phyloP scores from a whole-genome alignment of 306 rosid genomes.

The Amphicarpaea edgeworthii region DNA sequence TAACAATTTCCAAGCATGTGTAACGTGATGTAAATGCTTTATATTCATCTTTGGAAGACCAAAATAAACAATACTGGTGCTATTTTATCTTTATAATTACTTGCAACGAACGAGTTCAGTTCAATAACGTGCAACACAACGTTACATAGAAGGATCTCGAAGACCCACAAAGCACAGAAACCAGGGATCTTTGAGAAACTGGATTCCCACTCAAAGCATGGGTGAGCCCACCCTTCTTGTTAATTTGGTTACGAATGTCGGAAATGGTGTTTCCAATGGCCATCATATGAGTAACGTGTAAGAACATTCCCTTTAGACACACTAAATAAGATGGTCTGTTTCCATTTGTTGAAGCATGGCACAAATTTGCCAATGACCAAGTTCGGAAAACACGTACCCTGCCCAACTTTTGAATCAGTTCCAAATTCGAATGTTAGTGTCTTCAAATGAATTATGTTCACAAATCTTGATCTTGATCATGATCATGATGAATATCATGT shows the following conservation, averaged over 20 bases:
- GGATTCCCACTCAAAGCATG: slow-evolving; percentile 28
- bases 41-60: not conserved
- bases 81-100: not conserved
- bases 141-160: not conserved
- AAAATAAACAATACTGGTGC: not conserved
- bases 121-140: not conserved
- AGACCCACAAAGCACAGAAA: slow-evolving; percentile 26
- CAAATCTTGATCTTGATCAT: too few relatives aligned
- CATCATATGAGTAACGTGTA: slow-evolving; percentile 7
- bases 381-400: not conserved
- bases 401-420: not conserved
- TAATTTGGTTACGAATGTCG: not conserved
- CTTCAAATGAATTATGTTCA: not conserved
- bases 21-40: not conserved
- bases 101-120: slow-evolving; percentile 2
- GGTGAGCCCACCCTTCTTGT: not conserved
- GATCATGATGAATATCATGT: not conserved
- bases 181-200: not conserved
- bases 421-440: not conserved
- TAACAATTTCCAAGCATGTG: not conserved
- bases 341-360: not conserved
- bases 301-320: slow-evolving; percentile 3
- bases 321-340: not conserved
- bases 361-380: not conserved
- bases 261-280: slow-evolving; percentile 5